Percentiles rank a stretch among this genome's conserved stretches.
These are phyloP conservation scores for Oryza officinalis DNA, from an alignment of 176 grass and related monocot species.

Conservation along the genomic window DNA sequence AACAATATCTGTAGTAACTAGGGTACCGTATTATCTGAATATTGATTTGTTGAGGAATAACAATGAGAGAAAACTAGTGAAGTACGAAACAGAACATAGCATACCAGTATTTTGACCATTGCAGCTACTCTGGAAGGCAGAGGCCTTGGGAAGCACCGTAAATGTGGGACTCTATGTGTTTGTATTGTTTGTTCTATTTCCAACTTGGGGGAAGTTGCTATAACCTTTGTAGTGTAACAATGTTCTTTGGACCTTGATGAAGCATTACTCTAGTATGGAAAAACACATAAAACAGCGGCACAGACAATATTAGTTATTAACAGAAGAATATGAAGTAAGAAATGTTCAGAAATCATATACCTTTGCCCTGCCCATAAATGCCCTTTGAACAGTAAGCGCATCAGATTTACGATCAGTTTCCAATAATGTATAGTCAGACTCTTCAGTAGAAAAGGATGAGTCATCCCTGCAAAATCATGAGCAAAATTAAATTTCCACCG, in stretches of 20 bases:
- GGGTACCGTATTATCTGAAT: not conserved
- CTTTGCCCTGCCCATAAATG: conserved; percentile 77
- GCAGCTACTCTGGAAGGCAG: conserved; percentile 73
- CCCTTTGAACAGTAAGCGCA: conserved; percentile 84
- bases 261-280: conserved; percentile 60
- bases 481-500: conserved; percentile 10
- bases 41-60: not conserved
- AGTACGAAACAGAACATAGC: conserved; percentile 33
- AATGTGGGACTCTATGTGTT: conserved; percentile 53
- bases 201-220: conserved; percentile 64
- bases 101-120: conserved; percentile 96
- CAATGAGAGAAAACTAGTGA: conserved; percentile 18
- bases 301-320: not conserved
- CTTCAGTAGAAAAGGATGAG: conserved; percentile 62
- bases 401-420: conserved; percentile 82
- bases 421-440: conserved; percentile 50
- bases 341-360: conserved; percentile 44
- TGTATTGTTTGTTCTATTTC: conserved; percentile 43
- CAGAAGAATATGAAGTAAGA: conserved; percentile 15
- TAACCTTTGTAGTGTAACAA: conserved; percentile 63
- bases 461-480: conserved; percentile 60
- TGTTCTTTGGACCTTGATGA: conserved; percentile 63
- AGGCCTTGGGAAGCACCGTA: conserved; percentile 58
- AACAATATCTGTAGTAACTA: conserved; percentile 3
- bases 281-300: conserved; percentile 27